phyloP scores from a whole-genome alignment of 1,284 basidiomycete genomes.

The Rhodotorula mucilaginosa region DNA sequence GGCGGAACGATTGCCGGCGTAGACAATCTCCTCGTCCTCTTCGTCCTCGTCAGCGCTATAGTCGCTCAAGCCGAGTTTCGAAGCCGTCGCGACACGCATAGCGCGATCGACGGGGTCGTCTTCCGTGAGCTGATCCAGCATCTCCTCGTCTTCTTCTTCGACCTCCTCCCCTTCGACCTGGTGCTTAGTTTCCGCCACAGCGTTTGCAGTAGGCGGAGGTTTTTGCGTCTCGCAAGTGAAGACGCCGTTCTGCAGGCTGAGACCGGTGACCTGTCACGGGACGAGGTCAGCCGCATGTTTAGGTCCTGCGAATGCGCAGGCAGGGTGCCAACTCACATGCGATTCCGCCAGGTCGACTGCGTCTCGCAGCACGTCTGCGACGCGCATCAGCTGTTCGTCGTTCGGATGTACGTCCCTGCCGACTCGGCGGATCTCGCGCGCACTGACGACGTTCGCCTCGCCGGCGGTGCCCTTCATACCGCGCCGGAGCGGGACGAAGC shows the following conservation, averaged over 20 bases:
- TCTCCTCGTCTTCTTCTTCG: conserved; percentile 10
- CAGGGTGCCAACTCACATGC: conserved; percentile 54
- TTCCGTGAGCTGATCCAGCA: conserved; percentile 55
- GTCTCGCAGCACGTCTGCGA: conserved; percentile 78
- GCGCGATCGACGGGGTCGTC: conserved; percentile 77
- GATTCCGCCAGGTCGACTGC: conserved; percentile 62
- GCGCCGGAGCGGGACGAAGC: conserved; percentile 76
- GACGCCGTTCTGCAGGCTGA: not conserved
- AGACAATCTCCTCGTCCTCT: conserved; percentile 20
- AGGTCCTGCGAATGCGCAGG: not conserved
- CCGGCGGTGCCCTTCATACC: conserved; percentile 40
- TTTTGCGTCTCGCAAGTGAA: not conserved
- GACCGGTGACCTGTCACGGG: not conserved
- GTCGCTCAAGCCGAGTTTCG: conserved; percentile 16
- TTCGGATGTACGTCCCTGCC: conserved; percentile 77
- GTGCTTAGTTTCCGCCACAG: no score
- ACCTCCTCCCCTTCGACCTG: not conserved
- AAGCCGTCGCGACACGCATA: conserved; percentile 55
- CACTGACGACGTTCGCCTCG: not conserved
- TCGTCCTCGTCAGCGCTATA: conserved; percentile 20
- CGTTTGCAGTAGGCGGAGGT: no score
- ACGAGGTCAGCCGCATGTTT: not conserved
- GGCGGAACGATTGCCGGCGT: conserved; percentile 10
- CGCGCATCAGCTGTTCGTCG: conserved; percentile 90
- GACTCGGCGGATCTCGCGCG: conserved; percentile 38